Percentiles rank a stretch among this genome's conserved stretches.
Conservation (phyloP, 331 rosid genomes). For the Malus hybrid region DNA sequence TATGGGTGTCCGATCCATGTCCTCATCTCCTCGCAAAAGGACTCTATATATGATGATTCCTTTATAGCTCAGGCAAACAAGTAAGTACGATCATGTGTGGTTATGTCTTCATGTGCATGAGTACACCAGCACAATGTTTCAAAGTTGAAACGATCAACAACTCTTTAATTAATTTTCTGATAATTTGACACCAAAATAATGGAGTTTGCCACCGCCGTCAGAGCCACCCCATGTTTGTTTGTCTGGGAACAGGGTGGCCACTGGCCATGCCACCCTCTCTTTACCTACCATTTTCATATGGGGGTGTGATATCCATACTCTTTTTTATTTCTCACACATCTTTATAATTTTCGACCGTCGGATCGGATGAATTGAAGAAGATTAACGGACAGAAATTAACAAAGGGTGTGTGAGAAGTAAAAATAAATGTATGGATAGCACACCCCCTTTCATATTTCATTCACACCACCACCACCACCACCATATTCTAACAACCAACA, state of each 20-base stretch:
- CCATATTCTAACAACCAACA: too few relatives aligned
- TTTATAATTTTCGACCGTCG: too few relatives aligned
- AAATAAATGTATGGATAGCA: too few relatives aligned
- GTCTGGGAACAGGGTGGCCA: constrained; percentile 36
- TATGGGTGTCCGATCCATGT: background rate
- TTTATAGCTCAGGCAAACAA: background rate
- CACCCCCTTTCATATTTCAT: background rate
- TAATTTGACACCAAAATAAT: constrained; percentile 2
- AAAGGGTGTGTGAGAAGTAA: too few relatives aligned
- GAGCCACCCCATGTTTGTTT: constrained; percentile 32
- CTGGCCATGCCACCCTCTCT: constrained; percentile 18
- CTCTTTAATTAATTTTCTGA: background rate
- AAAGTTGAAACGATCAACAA: background rate
- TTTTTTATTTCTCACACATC: too few relatives aligned
- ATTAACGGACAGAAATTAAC: too few relatives aligned
- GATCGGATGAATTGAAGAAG: too few relatives aligned
- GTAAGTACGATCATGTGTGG: background rate
- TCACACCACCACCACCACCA: background rate
- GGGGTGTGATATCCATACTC: too few relatives aligned
- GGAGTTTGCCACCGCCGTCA: constrained; percentile 19
- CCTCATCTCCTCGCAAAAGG: too few relatives aligned
- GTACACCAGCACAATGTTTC: constrained; percentile 24
- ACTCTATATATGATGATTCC: too few relatives aligned
- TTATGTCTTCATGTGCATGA: constrained; percentile 11
- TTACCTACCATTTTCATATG: constrained; percentile 23